Conservation (phyloP, 139 green algal species). For the Volvox africanus region DNA sequence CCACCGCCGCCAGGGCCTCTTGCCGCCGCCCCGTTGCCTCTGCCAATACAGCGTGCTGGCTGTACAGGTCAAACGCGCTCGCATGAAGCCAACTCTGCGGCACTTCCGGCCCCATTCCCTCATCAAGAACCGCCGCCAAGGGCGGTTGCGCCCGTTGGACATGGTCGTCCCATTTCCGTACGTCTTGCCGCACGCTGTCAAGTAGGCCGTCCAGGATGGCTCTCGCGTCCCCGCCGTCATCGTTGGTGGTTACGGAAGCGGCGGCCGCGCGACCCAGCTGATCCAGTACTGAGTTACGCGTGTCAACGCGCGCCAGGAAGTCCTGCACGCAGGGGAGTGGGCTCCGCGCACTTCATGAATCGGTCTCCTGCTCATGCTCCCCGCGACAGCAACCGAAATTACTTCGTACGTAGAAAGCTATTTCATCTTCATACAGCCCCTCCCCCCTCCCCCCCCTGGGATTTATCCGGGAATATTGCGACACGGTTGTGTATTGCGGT, state of each 20-base stretch:
- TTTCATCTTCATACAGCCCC: no score
- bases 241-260: not conserved
- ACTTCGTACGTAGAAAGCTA: no score
- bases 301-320: not conserved
- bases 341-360: no score
- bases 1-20: not conserved
- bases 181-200: not conserved
- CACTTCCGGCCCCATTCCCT: not conserved
- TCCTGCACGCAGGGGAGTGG: not conserved
- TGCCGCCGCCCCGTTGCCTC: not conserved
- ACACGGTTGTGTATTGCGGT: not conserved
- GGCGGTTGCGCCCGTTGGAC: not conserved
- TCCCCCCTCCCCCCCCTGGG: no score
- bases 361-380: no score
- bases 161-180: not conserved
- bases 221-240: not conserved
- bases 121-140: not conserved
- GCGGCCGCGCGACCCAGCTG: not conserved
- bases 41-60: not conserved
- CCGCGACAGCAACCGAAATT: no score
- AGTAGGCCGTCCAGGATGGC: not conserved
- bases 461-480: no score
- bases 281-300: not conserved
- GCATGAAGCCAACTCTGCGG: conserved; percentile 21
- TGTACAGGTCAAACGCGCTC: not conserved